These are phyloP conservation scores for Eutypella sp. DNA, from an alignment of 2,329 filamentous ascomycete genomes.

Conservation along the genomic window DNA sequence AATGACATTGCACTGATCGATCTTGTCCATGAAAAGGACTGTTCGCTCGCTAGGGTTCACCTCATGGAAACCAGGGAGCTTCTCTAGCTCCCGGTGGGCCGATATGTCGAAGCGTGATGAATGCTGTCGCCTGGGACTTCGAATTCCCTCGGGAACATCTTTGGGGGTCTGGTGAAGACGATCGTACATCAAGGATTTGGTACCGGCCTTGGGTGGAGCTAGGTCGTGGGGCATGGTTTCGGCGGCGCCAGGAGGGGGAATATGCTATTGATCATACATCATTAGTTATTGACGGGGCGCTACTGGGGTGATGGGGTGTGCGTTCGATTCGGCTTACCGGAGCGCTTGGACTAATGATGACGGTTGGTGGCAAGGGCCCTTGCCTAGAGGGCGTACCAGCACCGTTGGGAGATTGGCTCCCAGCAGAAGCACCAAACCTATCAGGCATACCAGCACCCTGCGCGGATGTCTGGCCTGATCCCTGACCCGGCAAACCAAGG, in stretches of 20 bases:
- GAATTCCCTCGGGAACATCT: conserved; percentile 90
- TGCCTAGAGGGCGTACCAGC: conserved; percentile 59
- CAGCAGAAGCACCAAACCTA: conserved; percentile 30
- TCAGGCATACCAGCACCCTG: conserved; percentile 30
- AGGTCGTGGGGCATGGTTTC: conserved; percentile 99
- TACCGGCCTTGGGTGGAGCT: conserved; percentile 83
- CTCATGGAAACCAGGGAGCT: conserved; percentile 95
- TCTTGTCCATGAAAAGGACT: conserved; percentile 97
- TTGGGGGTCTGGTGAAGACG: conserved; percentile 90
- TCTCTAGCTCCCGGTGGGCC: conserved; percentile 92
- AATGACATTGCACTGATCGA: conserved; percentile 99
- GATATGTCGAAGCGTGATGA: conserved; percentile 98
- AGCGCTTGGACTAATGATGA: conserved; percentile 91
- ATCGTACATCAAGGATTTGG: conserved; percentile 85
- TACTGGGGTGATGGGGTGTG: too few relatives aligned
- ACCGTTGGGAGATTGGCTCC: conserved; percentile 44
- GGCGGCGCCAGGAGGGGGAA: conserved; percentile 85
- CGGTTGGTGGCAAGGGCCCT: conserved; percentile 70
- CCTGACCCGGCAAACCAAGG: conserved; percentile 36
- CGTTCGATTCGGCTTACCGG: conserved; percentile 58
- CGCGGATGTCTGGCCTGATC: conserved; percentile 24
- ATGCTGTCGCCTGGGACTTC: conserved; percentile 93
- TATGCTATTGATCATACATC: conserved; percentile 55
- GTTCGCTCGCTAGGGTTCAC: conserved; percentile 91
- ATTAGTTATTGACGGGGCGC: conserved; percentile 7